Evolutionary conservation across 1,284 basidiomycete species (phyloP).

Genomic region (Neolentinus lepideus): DNA sequence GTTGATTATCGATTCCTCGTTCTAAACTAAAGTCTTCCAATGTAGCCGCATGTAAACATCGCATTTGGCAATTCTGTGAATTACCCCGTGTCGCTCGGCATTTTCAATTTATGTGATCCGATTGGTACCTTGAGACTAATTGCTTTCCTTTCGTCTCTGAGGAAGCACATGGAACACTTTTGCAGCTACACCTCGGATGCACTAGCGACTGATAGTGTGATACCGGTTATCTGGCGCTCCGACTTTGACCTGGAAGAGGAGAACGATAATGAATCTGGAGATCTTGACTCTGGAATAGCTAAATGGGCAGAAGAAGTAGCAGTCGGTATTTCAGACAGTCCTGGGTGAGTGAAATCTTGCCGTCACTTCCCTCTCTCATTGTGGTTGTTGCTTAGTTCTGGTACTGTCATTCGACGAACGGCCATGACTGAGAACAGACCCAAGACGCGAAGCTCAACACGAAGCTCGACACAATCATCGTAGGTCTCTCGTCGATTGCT

Average conservation of each 20-base stretch:
- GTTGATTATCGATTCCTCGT: not conserved
- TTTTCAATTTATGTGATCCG: not conserved
- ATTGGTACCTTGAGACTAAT: not conserved
- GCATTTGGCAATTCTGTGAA: not conserved
- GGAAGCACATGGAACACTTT: not conserved
- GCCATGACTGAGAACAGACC: no score
- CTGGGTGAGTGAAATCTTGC: not conserved
- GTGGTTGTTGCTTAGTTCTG: not conserved
- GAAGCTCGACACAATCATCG: no score
- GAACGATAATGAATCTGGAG: not conserved
- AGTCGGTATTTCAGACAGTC: not conserved
- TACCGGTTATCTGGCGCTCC: not conserved
- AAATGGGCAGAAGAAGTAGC: not conserved
- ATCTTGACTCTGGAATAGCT: not conserved
- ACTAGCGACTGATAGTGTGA: no score
- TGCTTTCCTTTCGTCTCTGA: not conserved
- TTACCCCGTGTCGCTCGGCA: not conserved
- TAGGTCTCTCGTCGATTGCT: no score
- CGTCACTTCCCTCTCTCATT: not conserved
- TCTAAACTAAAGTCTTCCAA: not conserved
- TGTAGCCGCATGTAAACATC: not conserved
- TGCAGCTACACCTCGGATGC: no score
- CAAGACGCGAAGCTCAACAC: no score
- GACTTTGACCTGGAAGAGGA: not conserved
- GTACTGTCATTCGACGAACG: not conserved